Evolutionary conservation across 169 alveolate genomes (phyloP).

Genomic region (Sarcocystis neurona): DNA sequence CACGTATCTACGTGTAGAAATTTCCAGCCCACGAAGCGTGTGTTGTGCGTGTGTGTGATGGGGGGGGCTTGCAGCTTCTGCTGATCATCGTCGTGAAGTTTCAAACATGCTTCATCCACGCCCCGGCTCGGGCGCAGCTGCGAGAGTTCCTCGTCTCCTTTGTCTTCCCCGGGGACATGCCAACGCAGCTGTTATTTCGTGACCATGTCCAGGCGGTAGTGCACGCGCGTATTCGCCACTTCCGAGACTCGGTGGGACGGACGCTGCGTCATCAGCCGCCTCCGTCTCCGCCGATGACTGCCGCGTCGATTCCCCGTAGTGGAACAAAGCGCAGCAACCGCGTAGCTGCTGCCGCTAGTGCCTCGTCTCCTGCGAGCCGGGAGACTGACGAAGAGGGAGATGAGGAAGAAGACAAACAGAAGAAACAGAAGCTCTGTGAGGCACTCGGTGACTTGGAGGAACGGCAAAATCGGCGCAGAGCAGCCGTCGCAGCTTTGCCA

Average conservation of each 20-base stretch:
- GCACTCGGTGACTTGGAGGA: no score
- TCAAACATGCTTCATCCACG: constrained; percentile 36
- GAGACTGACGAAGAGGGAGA: no score
- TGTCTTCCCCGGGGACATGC: constrained; percentile 30
- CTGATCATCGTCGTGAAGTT: constrained; percentile 35
- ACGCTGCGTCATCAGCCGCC: constrained; percentile 38
- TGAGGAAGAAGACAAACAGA: no score
- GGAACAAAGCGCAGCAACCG: no score
- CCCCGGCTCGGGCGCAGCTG: constrained; percentile 35
- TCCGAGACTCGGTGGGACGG: constrained; percentile 27
- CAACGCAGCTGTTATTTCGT: constrained; percentile 25
- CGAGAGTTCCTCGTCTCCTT: constrained; percentile 33
- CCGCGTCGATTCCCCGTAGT: no score
- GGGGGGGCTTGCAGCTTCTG: constrained; percentile 9
- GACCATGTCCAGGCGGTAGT: constrained; percentile 40
- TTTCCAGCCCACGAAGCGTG: no score
- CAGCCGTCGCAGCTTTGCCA: no score
- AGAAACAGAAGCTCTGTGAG: no score
- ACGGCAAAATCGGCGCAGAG: no score
- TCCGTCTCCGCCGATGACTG: not conserved
- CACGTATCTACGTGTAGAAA: no score
- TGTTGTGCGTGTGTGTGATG: not conserved
- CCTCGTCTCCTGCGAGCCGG: no score
- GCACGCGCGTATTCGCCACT: constrained; percentile 29
- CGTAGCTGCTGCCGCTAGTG: no score